A percentile compares a stretch with the other conserved stretches of the same genome.
phyloP scores from a whole-genome alignment of 202 grass and related monocot genomes.

The Dendrocalamus latiflorus region DNA sequence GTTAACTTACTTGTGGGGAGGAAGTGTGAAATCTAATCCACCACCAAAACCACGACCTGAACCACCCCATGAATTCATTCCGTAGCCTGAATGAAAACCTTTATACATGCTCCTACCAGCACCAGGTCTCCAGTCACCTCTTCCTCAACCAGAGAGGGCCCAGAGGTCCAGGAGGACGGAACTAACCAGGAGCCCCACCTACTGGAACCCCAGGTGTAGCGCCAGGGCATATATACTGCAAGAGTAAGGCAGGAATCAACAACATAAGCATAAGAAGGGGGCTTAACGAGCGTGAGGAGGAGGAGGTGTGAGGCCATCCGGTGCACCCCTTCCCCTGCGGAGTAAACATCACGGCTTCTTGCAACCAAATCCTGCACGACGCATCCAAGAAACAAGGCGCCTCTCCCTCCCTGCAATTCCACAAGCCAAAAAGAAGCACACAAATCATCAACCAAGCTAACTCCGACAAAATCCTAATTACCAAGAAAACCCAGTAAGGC shows the following conservation, averaged over 20 bases:
- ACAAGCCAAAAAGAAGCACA: conserved; percentile 7
- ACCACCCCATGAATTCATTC: conserved; percentile 68
- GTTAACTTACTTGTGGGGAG: conserved; percentile 88
- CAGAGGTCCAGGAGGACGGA: conserved; percentile 54
- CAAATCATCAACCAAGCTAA: not conserved
- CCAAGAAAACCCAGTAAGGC: not conserved
- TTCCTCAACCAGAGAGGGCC: conserved; percentile 68
- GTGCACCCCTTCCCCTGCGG: too few relatives aligned
- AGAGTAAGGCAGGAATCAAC: conserved; percentile 23
- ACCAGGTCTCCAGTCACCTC: conserved; percentile 89
- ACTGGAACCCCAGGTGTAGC: conserved; percentile 51
- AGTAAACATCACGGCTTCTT: too few relatives aligned
- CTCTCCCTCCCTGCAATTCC: conserved; percentile 19
- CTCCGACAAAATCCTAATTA: conserved; percentile 27
- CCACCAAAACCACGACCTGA: conserved; percentile 63
- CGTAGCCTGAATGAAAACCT: conserved; percentile 65
- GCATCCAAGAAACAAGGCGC: conserved; percentile 18
- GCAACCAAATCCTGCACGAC: not conserved
- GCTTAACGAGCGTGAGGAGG: not conserved
- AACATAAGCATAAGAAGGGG: conserved; percentile 2
- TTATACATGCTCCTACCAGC: conserved; percentile 68
- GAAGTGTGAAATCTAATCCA: conserved; percentile 87
- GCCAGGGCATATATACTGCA: conserved; percentile 90
- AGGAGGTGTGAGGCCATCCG: too few relatives aligned
- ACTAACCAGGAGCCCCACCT: conserved; percentile 50